Evolutionary conservation across 2,329 filamentous ascomycete species (phyloP).

Genomic region (Dactylellina leptospora): DNA sequence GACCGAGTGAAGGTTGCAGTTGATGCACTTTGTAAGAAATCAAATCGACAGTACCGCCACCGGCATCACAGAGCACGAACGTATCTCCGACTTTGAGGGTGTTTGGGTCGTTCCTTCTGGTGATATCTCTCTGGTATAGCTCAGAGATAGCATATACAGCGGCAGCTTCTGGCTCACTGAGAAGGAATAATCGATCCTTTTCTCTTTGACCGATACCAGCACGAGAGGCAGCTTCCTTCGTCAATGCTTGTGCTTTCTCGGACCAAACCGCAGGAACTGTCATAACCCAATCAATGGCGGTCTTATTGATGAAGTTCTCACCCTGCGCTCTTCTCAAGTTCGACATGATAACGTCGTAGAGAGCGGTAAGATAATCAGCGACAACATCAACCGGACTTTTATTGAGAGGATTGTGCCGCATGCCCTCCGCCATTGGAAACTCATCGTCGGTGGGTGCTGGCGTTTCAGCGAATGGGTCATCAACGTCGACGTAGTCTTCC

Average conservation of each 20-base stretch:
- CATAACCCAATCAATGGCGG: conserved; percentile 66
- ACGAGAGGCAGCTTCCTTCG: conserved; percentile 61
- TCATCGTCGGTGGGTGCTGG: conserved; percentile 26
- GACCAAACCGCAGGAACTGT: conserved; percentile 71
- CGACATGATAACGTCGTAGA: conserved; percentile 64
- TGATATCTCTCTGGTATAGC: conserved; percentile 37
- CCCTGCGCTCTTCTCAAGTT: conserved; percentile 63
- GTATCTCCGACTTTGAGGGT: conserved; percentile 62
- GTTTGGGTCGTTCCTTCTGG: conserved; percentile 36
- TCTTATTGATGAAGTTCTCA: conserved; percentile 61
- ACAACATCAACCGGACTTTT: conserved; percentile 59
- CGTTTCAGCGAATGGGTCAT: conserved; percentile 33
- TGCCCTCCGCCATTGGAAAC: conserved; percentile 40
- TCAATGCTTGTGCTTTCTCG: conserved; percentile 66
- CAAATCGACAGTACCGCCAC: conserved; percentile 77
- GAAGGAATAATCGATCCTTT: conserved; percentile 54
- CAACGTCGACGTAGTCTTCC: conserved; percentile 41
- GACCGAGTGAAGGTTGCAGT: conserved; percentile 38
- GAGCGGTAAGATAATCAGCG: conserved; percentile 64
- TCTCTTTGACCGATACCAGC: conserved; percentile 69
- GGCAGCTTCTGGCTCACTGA: conserved; percentile 58
- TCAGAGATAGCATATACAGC: conserved; percentile 56
- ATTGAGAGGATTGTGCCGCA: conserved; percentile 45
- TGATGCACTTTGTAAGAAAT: conserved; percentile 94
- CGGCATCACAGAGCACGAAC: conserved; percentile 69